phyloP scores from a whole-genome alignment of 495 filamentous ascomycete species.

The Paragyromitra xinjiangensis region DNA sequence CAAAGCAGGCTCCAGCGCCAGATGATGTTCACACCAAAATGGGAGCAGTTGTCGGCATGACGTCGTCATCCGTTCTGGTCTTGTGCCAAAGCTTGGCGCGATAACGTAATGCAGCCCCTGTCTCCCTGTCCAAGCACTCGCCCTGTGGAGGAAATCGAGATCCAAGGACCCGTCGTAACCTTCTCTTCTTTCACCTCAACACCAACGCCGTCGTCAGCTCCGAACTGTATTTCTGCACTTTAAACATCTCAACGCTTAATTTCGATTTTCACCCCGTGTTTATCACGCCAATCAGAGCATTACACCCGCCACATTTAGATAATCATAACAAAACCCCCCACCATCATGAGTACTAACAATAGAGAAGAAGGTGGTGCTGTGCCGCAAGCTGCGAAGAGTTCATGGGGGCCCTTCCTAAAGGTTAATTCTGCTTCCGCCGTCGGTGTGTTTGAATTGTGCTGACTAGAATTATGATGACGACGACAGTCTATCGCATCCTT shows the following conservation, averaged over 20 bases:
- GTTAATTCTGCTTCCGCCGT: constrained; percentile 36
- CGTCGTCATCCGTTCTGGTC: constrained; percentile 15
- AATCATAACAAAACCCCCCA: constrained; percentile 13
- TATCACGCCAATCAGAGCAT: constrained; percentile 10
- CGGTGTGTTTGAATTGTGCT: constrained; percentile 1
- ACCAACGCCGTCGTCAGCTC: constrained; percentile 34
- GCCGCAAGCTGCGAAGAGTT: constrained; percentile 57
- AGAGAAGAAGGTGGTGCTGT: constrained; percentile 54
- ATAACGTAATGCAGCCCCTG: constrained; percentile 43
- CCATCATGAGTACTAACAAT: constrained; percentile 45
- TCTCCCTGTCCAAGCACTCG: constrained; percentile 12
- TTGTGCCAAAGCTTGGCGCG: constrained; percentile 28
- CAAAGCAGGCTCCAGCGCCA: no score
- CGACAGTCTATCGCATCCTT: constrained; percentile 89
- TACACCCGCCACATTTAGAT: constrained; percentile 14
- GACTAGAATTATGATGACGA: constrained; percentile 14
- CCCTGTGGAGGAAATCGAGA: constrained; percentile 3
- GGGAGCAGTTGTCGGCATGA: not conserved
- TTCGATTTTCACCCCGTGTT: constrained; percentile 6
- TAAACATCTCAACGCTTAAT: constrained; percentile 22
- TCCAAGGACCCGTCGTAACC: constrained; percentile 10
- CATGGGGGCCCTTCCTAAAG: constrained; percentile 59
- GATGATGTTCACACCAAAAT: no score
- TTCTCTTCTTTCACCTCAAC: constrained; percentile 17
- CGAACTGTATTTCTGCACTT: constrained; percentile 8